Base-by-base conservation (phyloP, 2,329 filamentous ascomycete species). In the Ascochyta fabae region DNA sequence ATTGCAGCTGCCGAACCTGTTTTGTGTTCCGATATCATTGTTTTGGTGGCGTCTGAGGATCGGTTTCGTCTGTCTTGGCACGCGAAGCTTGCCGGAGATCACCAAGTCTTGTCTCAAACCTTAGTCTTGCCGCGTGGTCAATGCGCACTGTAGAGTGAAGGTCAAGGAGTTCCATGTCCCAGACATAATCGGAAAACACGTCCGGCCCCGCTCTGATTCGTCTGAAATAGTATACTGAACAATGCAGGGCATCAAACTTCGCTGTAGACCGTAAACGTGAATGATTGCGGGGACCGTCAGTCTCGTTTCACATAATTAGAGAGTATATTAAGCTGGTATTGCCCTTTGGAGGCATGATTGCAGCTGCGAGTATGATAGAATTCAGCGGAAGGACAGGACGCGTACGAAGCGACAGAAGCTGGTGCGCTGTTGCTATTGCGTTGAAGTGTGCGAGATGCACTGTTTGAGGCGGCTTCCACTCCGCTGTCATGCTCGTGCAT, bases 41-140 rank as follows among this genome's bases (percentile, higher is more conserved):
- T 73, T 72, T 73, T 67, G 69, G 44, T 60, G 55, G 62, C 65
- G 71, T 74, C 56, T 70, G 67, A 64, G 60, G 53, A 58, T 47
- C 31, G 39, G 71, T 74, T 74, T 74, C 70, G 66, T 48, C 24
- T 33, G 56, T 53, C 70, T 72, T 71, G 67, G 67, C 69, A 49
- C 41, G 22, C 55, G 47, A 69, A 62, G 64, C 66, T 69, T 70
- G 51, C 48, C 36, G 36, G 51, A 53, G 57, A 66, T 65, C 61
- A 46, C 53, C 53, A 55, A 51, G 48, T 57, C 60, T 66, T 68
- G 60, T 60, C 35, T 58, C 47, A 44, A 61, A 60, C 45, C 45
- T 56, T 60, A 48, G 56, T 57, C 55, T 46, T 13, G 43, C 43
- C 16, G 36, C 36, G 22, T 47, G 41, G 47, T 35, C 47, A 42